Evolutionary conservation across 495 filamentous ascomycete genomes (phyloP), one percentile per base, ranked within the genome.

Genomic region (Letharia columbiana): DNA sequence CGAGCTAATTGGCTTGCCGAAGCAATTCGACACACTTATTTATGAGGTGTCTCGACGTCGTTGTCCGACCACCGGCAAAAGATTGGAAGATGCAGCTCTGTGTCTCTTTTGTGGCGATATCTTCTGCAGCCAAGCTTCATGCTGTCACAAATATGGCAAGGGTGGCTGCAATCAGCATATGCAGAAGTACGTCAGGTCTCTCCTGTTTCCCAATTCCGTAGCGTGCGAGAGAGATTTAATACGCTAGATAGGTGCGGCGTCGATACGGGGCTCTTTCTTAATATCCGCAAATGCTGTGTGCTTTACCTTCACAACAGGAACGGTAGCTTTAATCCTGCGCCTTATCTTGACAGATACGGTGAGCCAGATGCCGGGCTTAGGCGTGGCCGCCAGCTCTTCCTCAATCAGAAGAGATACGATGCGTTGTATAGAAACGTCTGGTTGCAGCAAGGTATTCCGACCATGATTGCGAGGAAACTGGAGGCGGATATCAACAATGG

Each of bases 81-180:
- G 96, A 66, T 75, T 98, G 37, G 86, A 85, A 13, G 95, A 99
- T 74, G 91, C 94, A 2, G 87, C 84, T 66, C 84, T 99, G 54
- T 99, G 94, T 72, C 82, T 99, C 18, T 94, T 96, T 78, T 99
- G 94, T 71, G 94, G 93, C 9, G 92, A 92, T 12, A 89, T 99
- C 42, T 92, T 96, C 75, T 99, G 94, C 78, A 89, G 89, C 23
- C 94, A 99, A 77, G 90, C 89, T 37, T 86, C 91, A 39, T 99
- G 94, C 77, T 99, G 94, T 74, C 83, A 86, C 73, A 86, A 84
- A 67, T 80, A 85, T 67, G 82, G 85, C 60, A 80, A 84, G 66
- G 94, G 95, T 60, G 95, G 94, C 20, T 93, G 89, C 68, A 90
- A 91, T 75, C 89, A 92, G 77, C 94, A 98, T 75, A 83, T 96